A percentile compares a stretch with the other conserved stretches of the same genome.
Conservation (phyloP, 306 rosid genomes). For the Clitoria ternatea region DNA sequence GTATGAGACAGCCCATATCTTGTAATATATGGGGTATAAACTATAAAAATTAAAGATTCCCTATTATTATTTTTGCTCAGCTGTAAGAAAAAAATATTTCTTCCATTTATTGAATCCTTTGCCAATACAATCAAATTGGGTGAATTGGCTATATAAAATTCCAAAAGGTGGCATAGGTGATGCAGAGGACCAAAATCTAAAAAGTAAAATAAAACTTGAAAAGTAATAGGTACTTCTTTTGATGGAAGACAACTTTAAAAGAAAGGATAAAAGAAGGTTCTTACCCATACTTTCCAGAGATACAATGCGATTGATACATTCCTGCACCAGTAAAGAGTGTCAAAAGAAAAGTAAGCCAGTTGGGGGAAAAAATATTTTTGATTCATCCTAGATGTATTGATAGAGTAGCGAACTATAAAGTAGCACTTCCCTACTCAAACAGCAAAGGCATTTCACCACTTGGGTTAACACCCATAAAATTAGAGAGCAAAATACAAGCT, state of each 20-base stretch:
- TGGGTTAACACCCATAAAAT: neutral
- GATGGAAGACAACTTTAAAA: neutral
- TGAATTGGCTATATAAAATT: neutral
- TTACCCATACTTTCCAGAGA: constrained; percentile 81
- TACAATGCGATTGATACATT: constrained; percentile 88
- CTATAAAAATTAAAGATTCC: neutral
- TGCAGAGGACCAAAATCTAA: neutral
- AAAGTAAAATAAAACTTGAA: neutral
- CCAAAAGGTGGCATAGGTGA: neutral
- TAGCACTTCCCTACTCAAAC: neutral
- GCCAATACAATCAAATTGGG: neutral
- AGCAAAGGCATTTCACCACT: neutral
- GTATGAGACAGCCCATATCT: neutral
- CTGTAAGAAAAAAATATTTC: neutral
- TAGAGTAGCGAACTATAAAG: neutral
- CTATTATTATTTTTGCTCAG: too few species aligned
- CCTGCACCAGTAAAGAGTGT: constrained; percentile 47
- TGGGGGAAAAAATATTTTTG: neutral
- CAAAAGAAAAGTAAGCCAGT: constrained; percentile 10
- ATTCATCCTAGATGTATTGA: neutral
- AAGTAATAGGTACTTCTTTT: neutral
- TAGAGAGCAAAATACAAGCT: neutral
- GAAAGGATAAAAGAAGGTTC: constrained; percentile 15
- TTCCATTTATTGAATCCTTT: neutral
- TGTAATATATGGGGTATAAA: neutral